Base-by-base conservation (phyloP, 805 yeast genomes). In the Nakazawaea laoshanensis region DNA sequence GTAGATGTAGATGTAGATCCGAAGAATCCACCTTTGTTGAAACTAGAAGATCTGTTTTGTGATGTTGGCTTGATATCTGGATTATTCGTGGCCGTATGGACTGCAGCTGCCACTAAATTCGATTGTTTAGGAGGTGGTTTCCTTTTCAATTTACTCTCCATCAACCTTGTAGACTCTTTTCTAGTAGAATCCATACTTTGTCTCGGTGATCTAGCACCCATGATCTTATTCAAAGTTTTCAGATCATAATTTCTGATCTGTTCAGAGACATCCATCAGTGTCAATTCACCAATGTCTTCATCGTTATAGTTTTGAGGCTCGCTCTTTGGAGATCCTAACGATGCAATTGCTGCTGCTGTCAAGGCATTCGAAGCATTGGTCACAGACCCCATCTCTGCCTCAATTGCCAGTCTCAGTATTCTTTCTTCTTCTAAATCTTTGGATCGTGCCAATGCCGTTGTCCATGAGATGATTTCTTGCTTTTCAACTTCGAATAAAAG, bases 401-500 rank as follows among this genome's bases (percentile, higher is more conserved):
- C 55, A 20, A 55, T 28, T 10, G 37, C 30, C 14, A 42, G 35
- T 28, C 47, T 43, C 6, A 51, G 53, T 14, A 48, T 38, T 39
- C 71, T 58, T 28, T 76, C 81, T 37, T 58, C 63, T 20, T 68
- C 72, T 24, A 61, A 57, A 10, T 52, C 48, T 32, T 72, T 65
- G 2, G 79, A 58, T 37, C 60, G 65, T 4, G 68, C 70, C 13
- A 77, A 50, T 0, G 69, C 50, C 23, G 61, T 64, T 1, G 83
- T 69, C 89, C 89, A 81, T 13, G 57, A 47, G 10, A 63, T 54
- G 1, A 73, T 58, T 23, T 72, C 79, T 24, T 48, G 52, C 35
- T 63, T 67, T 25, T 70, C 70, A 8, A 69, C 73, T 42, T 74
- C 77, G 49, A 76, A 70, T 4, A 70, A 61, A 42, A 77, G 68